A percentile compares a stretch with the other conserved stretches of the same genome.
These are phyloP conservation scores for Sarcomyxa edulis DNA, from an alignment of 768 basidiomycete genomes.

Conservation along the genomic window DNA sequence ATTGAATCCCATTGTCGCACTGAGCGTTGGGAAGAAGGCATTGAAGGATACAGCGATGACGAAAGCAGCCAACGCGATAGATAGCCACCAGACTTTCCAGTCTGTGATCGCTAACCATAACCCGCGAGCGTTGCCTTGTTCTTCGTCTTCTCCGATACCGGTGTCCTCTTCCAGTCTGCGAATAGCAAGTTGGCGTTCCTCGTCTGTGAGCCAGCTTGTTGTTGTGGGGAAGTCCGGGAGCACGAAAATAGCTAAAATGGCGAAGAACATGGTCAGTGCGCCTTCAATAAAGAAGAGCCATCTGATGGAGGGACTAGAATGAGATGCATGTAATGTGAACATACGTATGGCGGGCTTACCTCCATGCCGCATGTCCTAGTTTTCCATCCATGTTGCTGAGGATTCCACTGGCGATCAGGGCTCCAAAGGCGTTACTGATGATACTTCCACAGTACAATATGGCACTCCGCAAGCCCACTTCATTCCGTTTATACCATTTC, in stretches of 20 bases:
- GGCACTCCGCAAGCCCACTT: conserved; percentile 21
- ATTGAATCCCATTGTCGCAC: conserved; percentile 44
- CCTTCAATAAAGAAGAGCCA: conserved; percentile 42
- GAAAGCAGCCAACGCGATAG: conserved; percentile 40
- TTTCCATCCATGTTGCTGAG: conserved; percentile 37
- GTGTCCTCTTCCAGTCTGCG: conserved; percentile 46
- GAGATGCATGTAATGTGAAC: neutral
- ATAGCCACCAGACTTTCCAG: conserved; percentile 60
- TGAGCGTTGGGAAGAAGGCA: conserved; percentile 53
- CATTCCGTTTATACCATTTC: conserved; percentile 33
- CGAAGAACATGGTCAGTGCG: conserved; percentile 34
- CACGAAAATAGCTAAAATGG: conserved; percentile 32
- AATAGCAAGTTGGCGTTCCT: conserved; percentile 35
- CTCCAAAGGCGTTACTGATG: conserved; percentile 48
- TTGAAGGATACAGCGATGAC: conserved; percentile 48
- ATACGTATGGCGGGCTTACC: conserved; percentile 17
- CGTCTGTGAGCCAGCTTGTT: conserved; percentile 30
- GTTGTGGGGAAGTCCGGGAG: conserved; percentile 41
- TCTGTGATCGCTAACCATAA: conserved; percentile 47
- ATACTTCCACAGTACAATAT: conserved; percentile 44
- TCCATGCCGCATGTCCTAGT: conserved; percentile 42
- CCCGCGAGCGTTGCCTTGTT: conserved; percentile 34
- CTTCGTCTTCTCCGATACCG: conserved; percentile 12
- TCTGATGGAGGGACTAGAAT: conserved; percentile 16
- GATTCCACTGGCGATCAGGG: conserved; percentile 36